Evolutionary conservation across 192 early-diverging fungal species (phyloP), one percentile per base, ranked within the genome.

Genomic region (Backusella parvicylindrica): DNA sequence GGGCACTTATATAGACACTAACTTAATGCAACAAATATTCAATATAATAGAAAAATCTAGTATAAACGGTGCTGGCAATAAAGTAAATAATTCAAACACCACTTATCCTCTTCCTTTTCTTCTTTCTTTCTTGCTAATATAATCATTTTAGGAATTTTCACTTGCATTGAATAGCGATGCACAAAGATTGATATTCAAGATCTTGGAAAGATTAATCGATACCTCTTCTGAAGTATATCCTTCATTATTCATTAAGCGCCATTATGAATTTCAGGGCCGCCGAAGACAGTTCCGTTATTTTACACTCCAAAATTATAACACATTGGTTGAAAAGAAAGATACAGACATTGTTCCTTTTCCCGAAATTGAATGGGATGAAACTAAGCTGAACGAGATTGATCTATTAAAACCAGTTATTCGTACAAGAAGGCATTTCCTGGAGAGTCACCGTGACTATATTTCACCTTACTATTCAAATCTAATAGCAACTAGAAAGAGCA

Each of bases 181-280:
- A 43, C 8, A 13, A n/a, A 64, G 71, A n/a, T 37, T 77, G 47
- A 13, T 63, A 1, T 33, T n/a, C 37, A 71, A 49, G 32, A 11
- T 31, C 21, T 26, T 77, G 69, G 71, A 77, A 38, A 36, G 63
- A 31, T 16, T 72, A 37, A 15, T 65, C 18, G 15, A 47, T 11
- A 28, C 18, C 4, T 7, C 18, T 11, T 41, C 63, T 12, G 31
- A 47, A 37, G 31, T 8, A 2, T 30, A 30, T 6, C 18, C 47
- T 9, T 67, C 33, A 36, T 72, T 72, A 31, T 64, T 23, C 49
- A 15, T 64, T 43, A 30, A 47, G 4, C 76, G 76, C 50, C 56
- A 32, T 11, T 35, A 68, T 18, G 76, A 77, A 56, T 77, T 77
- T 36, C 70, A 56, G 49, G 76, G 76, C 3, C 70, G 70, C 21